A percentile compares a stretch with the other conserved stretches of the same genome.
These are phyloP conservation scores for Silene uniflora DNA, from an alignment of 148 eudicot species.

Conservation along the genomic window DNA sequence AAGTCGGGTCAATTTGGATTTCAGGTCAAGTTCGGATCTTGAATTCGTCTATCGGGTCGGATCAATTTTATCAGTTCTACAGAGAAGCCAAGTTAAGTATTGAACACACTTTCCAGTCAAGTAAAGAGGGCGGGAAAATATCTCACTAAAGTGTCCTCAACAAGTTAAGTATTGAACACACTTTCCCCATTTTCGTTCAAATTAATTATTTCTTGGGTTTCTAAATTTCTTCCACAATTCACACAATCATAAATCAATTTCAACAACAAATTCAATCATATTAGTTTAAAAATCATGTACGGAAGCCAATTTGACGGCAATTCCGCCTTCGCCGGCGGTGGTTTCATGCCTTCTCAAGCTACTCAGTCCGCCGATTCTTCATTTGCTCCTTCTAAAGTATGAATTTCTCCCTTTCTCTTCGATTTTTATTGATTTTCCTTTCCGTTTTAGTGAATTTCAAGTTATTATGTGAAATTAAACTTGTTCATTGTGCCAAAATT, in stretches of 20 bases:
- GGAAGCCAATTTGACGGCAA: conserved; percentile 53
- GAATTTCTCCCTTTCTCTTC: background rate
- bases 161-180: background rate
- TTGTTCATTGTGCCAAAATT: conserved; percentile 7
- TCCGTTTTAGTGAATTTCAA: background rate
- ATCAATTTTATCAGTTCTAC: too few relatives aligned
- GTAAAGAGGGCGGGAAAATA: conserved; percentile 21
- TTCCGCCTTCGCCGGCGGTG: conserved; percentile 73
- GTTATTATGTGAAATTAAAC: background rate
- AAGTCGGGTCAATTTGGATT: too few relatives aligned
- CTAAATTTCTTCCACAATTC: background rate
- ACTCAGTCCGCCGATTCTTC: conserved; percentile 61
- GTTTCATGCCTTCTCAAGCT: conserved; percentile 77
- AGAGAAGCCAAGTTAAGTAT: too few relatives aligned
- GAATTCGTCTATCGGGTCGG: too few relatives aligned
- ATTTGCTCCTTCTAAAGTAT: conserved; percentile 48
- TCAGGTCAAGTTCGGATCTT: too few relatives aligned
- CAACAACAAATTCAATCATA: background rate
- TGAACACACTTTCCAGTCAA: too few relatives aligned
- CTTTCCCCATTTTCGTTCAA: background rate
- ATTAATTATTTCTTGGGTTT: conserved; percentile 29
- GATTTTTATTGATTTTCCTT: background rate
- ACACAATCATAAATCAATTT: too few relatives aligned
- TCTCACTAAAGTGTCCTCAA: too few relatives aligned
- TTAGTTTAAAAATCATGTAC: conserved; percentile 13